These are phyloP conservation scores for Omphalea diandra DNA, from an alignment of 441 rosid species.

Conservation along the genomic window DNA sequence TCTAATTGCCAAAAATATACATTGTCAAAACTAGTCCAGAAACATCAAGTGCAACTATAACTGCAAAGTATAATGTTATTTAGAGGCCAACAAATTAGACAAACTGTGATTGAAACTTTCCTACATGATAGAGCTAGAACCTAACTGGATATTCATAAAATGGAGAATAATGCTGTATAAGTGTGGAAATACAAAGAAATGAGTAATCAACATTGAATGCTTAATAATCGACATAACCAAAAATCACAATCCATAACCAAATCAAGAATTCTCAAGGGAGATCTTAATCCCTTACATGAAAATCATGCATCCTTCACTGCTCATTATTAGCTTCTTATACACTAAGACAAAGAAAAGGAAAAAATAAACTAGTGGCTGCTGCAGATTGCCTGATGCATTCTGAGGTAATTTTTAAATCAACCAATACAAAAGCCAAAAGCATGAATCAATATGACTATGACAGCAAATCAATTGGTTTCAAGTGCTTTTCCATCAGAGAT, in stretches of 20 bases:
- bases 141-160: not conserved
- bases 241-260: not conserved
- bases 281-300: not conserved
- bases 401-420: not conserved
- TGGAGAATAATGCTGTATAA: not conserved
- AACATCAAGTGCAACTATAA: no score
- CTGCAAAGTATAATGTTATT: not conserved
- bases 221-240: not conserved
- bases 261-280: not conserved
- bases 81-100: not conserved
- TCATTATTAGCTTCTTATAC: not conserved
- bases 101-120: not conserved
- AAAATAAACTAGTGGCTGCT: not conserved
- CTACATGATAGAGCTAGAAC: not conserved
- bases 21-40: no score
- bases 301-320: slow-evolving; percentile 5
- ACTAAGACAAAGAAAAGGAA: not conserved
- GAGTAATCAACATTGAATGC: not conserved
- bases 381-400: not conserved
- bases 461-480: not conserved
- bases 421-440: slow-evolving; percentile 1
- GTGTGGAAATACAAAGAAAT: not conserved
- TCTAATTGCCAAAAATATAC: not conserved
- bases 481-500: slow-evolving; percentile 7
- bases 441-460: slow-evolving; percentile 11